phyloP scores from a whole-genome alignment of 108 stramenopile genomes.

The Pseudonitzschia multistriata region DNA sequence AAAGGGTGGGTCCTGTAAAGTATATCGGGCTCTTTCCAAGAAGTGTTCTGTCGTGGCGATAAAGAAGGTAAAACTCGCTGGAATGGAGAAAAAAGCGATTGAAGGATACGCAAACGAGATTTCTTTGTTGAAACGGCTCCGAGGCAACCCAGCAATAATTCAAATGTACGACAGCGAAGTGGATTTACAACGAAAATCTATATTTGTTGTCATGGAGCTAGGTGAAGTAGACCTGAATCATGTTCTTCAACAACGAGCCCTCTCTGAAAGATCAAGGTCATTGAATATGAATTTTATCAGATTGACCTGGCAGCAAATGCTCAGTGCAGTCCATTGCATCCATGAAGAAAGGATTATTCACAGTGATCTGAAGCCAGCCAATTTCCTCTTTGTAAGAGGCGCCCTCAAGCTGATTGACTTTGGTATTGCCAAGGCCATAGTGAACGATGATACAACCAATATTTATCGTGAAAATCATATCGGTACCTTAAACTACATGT shows the following conservation, averaged over 20 bases:
- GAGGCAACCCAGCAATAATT: constrained; percentile 92
- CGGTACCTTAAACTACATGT: constrained; percentile 99
- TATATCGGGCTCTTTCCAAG: constrained; percentile 83
- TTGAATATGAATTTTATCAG: constrained; percentile 96
- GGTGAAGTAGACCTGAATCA: constrained; percentile 96
- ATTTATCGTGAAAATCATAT: constrained; percentile 96
- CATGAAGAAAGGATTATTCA: constrained; percentile 98
- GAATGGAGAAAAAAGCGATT: constrained; percentile 76
- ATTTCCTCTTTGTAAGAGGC: constrained; percentile 91
- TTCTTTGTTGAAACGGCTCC: constrained; percentile 78
- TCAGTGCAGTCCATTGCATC: constrained; percentile 95
- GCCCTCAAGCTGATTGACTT: constrained; percentile 98
- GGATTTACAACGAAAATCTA: constrained; percentile 74
- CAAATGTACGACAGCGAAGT: constrained; percentile 90
- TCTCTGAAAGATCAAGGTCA: constrained; percentile 26
- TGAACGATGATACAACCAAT: constrained; percentile 95
- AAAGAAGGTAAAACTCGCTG: constrained; percentile 92
- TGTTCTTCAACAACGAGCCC: constrained; percentile 81
- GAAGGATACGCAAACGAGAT: constrained; percentile 98
- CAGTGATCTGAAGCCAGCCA: constrained; percentile 89
- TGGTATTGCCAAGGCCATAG: constrained; percentile 98
- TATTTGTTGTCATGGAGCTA: constrained; percentile 91
- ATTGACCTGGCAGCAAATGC: constrained; percentile 98
- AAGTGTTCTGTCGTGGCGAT: constrained; percentile 89
- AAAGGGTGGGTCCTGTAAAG: constrained; percentile 95